Percentiles rank a stretch among this genome's conserved stretches.
Evolutionary conservation across 2,329 filamentous ascomycete species (phyloP).

Genomic region (Cladosporium oxysporum): DNA sequence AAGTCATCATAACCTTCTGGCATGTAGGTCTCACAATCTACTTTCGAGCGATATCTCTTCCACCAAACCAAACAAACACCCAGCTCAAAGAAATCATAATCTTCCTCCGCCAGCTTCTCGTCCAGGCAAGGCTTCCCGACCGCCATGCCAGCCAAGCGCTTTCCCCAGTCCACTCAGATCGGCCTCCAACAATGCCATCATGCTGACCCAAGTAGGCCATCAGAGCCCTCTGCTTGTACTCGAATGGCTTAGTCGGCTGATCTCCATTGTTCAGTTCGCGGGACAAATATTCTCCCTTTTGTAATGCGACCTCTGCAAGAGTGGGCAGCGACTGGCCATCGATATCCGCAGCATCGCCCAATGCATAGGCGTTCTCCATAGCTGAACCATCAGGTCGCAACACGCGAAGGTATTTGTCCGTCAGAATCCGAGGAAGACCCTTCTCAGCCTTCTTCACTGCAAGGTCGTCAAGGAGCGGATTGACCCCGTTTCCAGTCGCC

Average conservation of each 20-base stretch:
- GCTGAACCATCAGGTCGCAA: constrained; percentile 30
- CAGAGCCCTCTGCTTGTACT: constrained; percentile 42
- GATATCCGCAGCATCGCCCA: constrained; percentile 45
- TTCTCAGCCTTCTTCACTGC: constrained; percentile 37
- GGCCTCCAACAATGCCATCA: constrained; percentile 46
- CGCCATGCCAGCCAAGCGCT: constrained; percentile 49
- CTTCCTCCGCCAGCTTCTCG: constrained; percentile 34
- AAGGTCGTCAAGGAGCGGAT: constrained; percentile 38
- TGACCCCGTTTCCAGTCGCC: constrained; percentile 43
- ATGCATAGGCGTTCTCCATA: constrained; percentile 36
- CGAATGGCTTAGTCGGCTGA: constrained; percentile 33
- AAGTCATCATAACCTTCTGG: neutral
- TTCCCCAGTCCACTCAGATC: constrained; percentile 44
- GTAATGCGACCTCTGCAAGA: constrained; percentile 42
- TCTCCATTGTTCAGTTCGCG: constrained; percentile 32
- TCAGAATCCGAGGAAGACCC: constrained; percentile 40
- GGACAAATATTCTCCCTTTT: constrained; percentile 42
- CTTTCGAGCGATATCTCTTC: constrained; percentile 36
- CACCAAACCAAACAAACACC: constrained; percentile 27
- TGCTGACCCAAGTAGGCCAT: constrained; percentile 46
- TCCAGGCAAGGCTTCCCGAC: constrained; percentile 37
- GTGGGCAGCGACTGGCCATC: constrained; percentile 40
- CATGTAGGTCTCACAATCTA: constrained; percentile 19
- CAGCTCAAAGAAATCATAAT: constrained; percentile 37
- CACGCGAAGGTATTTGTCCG: constrained; percentile 38